phyloP scores from a whole-genome alignment of 805 yeast genomes.

The Phaffomyces opuntiae region DNA sequence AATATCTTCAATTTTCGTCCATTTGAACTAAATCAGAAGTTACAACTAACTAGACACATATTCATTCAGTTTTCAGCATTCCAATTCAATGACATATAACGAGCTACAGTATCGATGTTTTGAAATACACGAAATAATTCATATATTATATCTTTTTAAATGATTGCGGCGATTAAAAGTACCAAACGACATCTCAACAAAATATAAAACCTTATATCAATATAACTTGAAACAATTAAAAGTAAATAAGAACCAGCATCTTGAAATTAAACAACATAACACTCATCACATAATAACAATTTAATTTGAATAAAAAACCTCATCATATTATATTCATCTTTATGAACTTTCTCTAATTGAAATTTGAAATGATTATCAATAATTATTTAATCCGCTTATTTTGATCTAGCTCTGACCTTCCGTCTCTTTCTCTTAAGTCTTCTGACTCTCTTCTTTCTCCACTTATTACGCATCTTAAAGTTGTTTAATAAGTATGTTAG shows the following conservation, averaged over 20 bases:
- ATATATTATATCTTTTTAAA: constrained; percentile 9
- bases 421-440: constrained; percentile 99
- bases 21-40: no score
- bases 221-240: background rate
- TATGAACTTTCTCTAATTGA: background rate
- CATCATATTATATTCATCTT: background rate
- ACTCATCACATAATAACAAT: background rate
- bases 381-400: constrained; percentile 55
- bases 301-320: background rate
- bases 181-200: constrained; percentile 1
- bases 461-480: constrained; percentile 80
- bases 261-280: constrained; percentile 1
- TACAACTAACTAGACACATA: no score
- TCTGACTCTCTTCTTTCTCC: constrained; percentile 99
- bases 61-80: no score
- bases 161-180: constrained; percentile 3
- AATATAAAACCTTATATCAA: constrained; percentile 1
- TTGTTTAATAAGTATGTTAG: constrained; percentile 18
- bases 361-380: background rate
- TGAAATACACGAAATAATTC: constrained; percentile 14
- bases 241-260: constrained; percentile 12
- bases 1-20: no score
- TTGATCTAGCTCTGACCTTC: constrained; percentile 99
- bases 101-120: background rate
- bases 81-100: no score